Base-by-base conservation (phyloP, 768 basidiomycete species). In the Cystobasidium tubakii region DNA sequence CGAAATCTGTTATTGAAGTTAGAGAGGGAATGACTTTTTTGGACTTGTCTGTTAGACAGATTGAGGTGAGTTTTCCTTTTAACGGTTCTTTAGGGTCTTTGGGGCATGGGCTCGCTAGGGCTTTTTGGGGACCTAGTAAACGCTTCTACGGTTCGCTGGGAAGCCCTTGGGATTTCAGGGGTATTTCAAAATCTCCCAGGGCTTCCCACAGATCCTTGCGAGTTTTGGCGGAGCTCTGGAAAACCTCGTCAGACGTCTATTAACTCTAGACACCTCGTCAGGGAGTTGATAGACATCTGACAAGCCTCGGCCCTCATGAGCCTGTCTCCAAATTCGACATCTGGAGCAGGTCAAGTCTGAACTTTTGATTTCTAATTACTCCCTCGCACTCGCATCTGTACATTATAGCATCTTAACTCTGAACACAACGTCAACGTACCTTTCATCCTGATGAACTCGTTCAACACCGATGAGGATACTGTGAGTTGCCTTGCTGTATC, bases 11-110 rank as follows among this genome's bases (percentile, higher is more conserved):
- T 67, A 90, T 97, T 75, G 94, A 96, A 80, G 92, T 95, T 83
- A 90, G 95, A 83, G 89, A 96, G 79, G 92, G 92, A 81, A 92
- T 95, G 92, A 94, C 90, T 65, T 97, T 96, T 87, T 87, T 97
- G 75, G 94, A 97, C 82, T 86, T 97, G 76, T 89, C 87, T 71
- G 91, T 97, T 57, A 87, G 91, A 77, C 93, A 96, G 83, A 92
- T 97, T 79, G 92, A 96, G 82, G 84, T 84, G 78, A 67, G 82
- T 62, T 50, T 17, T 12, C 25, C 4, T 29, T 2, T 21, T 23
- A 36, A 21, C n/a, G 19, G 17, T 55, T 63, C 23, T 44, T 1
- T 39, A 19, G 29, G 31, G 29, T n/a, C 29, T n/a, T 31, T 29
- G 54, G 31, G 21, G 69, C 17, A 42, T 42, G 42, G 42, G 17